These are phyloP conservation scores for Plectranthus barbatus DNA, from an alignment of 257 asterid genomes.

Conservation along the genomic window DNA sequence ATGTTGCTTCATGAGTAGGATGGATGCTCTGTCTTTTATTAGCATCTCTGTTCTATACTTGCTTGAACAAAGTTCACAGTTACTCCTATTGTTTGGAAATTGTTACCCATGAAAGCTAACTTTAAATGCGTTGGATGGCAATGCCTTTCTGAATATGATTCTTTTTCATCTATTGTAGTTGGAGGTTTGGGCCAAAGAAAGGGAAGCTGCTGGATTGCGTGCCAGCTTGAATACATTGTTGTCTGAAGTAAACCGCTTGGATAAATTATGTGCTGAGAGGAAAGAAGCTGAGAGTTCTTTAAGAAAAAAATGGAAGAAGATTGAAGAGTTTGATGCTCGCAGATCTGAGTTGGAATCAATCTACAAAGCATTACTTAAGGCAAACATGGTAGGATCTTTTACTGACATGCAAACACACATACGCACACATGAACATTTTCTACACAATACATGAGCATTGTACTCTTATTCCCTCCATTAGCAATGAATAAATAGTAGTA, in stretches of 20 bases:
- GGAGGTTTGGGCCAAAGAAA: conserved; percentile 97
- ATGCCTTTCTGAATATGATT: conserved; percentile 9
- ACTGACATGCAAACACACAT: not conserved
- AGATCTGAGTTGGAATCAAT: conserved; percentile 89
- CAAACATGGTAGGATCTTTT: conserved; percentile 60
- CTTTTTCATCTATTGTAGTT: conserved; percentile 40
- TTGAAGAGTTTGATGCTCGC: conserved; percentile 96
- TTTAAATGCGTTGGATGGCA: not conserved
- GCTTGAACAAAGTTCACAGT: not conserved
- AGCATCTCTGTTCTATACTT: not conserved
- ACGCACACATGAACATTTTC: not conserved
- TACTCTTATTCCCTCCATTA: not conserved
- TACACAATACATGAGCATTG: not conserved
- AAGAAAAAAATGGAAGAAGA: conserved; percentile 95
- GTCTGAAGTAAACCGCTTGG: conserved; percentile 86
- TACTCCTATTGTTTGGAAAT: not conserved
- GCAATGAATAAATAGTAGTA: not conserved
- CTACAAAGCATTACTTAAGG: conserved; percentile 75
- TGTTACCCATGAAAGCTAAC: not conserved
- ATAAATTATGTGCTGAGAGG: conserved; percentile 87
- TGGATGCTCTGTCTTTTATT: not conserved
- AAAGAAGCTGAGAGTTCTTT: conserved; percentile 96
- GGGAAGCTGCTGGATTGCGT: conserved; percentile 88
- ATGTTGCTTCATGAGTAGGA: not conserved
- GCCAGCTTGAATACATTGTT: conserved; percentile 74